Evolutionary conservation across 2,329 filamentous ascomycete genomes (phyloP).

Genomic region (Aspergillus intermedius): DNA sequence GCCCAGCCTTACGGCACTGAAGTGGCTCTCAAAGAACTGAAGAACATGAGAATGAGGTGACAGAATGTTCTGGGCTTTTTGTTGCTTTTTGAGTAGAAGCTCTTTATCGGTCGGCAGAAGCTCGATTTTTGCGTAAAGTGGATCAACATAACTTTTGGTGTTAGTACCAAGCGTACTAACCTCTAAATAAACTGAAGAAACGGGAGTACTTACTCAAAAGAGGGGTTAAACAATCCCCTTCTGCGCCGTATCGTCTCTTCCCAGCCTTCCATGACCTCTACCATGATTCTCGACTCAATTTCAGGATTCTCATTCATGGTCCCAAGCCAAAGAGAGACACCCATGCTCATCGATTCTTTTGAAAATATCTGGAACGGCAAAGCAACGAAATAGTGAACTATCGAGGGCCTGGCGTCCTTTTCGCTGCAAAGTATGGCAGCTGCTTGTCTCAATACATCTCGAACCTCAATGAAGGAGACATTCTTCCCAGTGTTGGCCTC

Average conservation of each 20-base stretch:
- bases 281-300: constrained; percentile 77
- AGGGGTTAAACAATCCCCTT: constrained; percentile 72
- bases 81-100: constrained; percentile 65
- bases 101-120: constrained; percentile 85
- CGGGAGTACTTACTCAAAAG: constrained; percentile 50
- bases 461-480: constrained; percentile 66
- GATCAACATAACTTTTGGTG: constrained; percentile 60
- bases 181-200: neutral
- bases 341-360: constrained; percentile 91
- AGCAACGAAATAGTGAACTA: constrained; percentile 79
- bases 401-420: constrained; percentile 65
- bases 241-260: constrained; percentile 72
- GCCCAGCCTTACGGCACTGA: constrained; percentile 82
- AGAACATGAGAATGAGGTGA: constrained; percentile 79
- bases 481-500: constrained; percentile 62
- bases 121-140: constrained; percentile 85
- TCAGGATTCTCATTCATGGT: constrained; percentile 93
- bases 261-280: constrained; percentile 85
- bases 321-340: constrained; percentile 91
- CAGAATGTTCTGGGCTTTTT: constrained; percentile 72
- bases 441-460: constrained; percentile 75
- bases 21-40: constrained; percentile 89
- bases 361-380: constrained; percentile 92
- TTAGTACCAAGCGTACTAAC: constrained; percentile 6
- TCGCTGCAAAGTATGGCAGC: constrained; percentile 79